Base-by-base conservation (phyloP, 805 yeast genomes). In the Candida rishiriensis region DNA sequence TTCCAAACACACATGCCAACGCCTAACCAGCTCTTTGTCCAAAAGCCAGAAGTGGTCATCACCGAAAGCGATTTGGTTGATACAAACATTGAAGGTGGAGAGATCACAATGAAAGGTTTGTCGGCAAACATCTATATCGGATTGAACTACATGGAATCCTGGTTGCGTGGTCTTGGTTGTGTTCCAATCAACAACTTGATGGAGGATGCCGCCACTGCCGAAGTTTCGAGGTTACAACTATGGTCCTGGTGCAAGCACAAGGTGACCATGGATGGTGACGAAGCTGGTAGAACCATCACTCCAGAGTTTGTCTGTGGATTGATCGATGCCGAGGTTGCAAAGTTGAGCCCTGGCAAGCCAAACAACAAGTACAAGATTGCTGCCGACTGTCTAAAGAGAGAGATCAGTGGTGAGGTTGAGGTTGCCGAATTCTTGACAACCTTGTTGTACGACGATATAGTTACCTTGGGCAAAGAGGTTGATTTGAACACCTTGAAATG, bases 181-280 rank as follows among this genome's bases (percentile, higher is more conserved):
- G 90, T 84, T 48, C 91, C 95, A 53, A 85, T 85, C 64, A 85
- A 85, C 70, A 78, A 80, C 63, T 72, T 85, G 65, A 85, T 85
- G 95, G 95, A 85, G 67, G 95, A 85, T 65, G 95, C 95, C 28
- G 93, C 93, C 30, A 85, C 95, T 40, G 91, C 93, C 34, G 95
- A 85, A 66, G 95, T 85, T 34, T 82, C 90, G 32, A 77, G 93
- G 69, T 76, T 88, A 49, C 91, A 85, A 67, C 71, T 85, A 54
- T 82, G 82, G 74, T 88, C 87, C 61, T 85, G 95, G 95, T 85
- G 81, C 41, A 83, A 80, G 47, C 90, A 85, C 61, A 78, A 79
- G 37, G 84, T 79, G 37, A 67, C 61, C 44, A 60, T 77, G 48
- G 73, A 78, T 43, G 26, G 26, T 21, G 26, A 21, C 7, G 87